Evolutionary conservation across 2,329 filamentous ascomycete genomes (phyloP).

Genomic region (Rutstroemia sydowiana): DNA sequence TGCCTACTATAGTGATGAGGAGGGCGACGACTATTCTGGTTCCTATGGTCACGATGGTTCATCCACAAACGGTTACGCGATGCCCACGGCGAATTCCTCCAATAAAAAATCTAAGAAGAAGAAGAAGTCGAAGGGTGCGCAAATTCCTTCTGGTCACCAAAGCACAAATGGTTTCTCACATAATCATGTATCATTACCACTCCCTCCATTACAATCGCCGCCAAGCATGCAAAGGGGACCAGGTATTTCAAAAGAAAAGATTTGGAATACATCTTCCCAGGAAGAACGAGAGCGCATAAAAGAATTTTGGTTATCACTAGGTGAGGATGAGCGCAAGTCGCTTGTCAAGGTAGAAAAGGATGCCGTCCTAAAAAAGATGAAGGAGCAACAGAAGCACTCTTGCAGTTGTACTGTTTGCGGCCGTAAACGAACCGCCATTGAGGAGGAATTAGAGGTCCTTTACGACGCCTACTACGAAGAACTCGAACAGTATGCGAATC

Average conservation of each 20-base stretch:
- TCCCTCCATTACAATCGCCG: constrained; percentile 30
- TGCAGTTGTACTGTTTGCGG: constrained; percentile 98
- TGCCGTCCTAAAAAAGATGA: constrained; percentile 97
- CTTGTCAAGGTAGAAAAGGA: constrained; percentile 98
- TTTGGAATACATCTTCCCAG: constrained; percentile 93
- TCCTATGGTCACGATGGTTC: constrained; percentile 29
- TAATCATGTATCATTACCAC: constrained; percentile 27
- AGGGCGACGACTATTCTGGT: constrained; percentile 30
- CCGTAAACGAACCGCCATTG: constrained; percentile 90
- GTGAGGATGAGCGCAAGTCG: constrained; percentile 89
- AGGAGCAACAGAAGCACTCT: constrained; percentile 98
- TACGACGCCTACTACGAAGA: constrained; percentile 99
- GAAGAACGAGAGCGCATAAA: constrained; percentile 97
- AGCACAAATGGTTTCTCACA: constrained; percentile 24
- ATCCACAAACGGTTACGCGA: constrained; percentile 27
- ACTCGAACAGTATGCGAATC: constrained; percentile 92
- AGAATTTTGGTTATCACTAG: constrained; percentile 92
- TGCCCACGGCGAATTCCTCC: constrained; percentile 18
- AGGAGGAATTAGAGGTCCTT: constrained; percentile 93
- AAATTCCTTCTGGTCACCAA: constrained; percentile 18
- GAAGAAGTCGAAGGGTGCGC: constrained; percentile 30
- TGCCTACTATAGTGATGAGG: constrained; percentile 51
- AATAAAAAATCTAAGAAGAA: constrained; percentile 35
- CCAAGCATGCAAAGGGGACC: constrained; percentile 33
- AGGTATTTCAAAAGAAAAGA: constrained; percentile 59